A percentile compares a stretch with the other conserved stretches of the same genome.
phyloP scores from a whole-genome alignment of 1,139 yeast genomes.

The Sugiyamaella xylanicola region DNA sequence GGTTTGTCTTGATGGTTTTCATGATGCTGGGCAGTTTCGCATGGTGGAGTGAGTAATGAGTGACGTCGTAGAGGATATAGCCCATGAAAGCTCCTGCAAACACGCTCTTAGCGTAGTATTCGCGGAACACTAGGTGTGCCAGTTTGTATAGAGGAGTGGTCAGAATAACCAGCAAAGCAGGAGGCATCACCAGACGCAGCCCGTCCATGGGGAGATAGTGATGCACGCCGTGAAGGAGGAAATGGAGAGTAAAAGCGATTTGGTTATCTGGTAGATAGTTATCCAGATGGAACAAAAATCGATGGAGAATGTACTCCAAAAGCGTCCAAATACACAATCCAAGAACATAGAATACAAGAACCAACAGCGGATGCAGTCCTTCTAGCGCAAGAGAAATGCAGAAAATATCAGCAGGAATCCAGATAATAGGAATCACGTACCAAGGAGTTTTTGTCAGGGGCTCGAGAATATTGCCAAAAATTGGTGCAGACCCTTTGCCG shows the following conservation, averaged over 20 bases:
- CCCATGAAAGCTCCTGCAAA: constrained; percentile 97
- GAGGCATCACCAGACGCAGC: constrained; percentile 93
- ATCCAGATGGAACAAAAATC: constrained; percentile 93
- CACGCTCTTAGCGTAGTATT: constrained; percentile 59
- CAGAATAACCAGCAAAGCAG: constrained; percentile 67
- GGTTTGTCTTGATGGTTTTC: constrained; percentile 82
- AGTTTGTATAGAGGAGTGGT: constrained; percentile 62
- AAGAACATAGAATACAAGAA: constrained; percentile 49
- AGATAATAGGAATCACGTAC: constrained; percentile 81
- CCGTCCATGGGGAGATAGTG: constrained; percentile 98
- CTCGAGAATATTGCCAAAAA: constrained; percentile 74
- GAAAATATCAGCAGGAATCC: constrained; percentile 80
- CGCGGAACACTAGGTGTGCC: constrained; percentile 62
- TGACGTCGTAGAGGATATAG: constrained; percentile 84
- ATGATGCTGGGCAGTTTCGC: constrained; percentile 71
- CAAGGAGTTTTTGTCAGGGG: constrained; percentile 71
- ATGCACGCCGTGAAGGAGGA: constrained; percentile 91
- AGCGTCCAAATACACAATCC: constrained; percentile 93
- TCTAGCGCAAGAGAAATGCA: constrained; percentile 45
- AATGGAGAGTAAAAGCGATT: constrained; percentile 75
- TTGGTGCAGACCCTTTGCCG: constrained; percentile 88
- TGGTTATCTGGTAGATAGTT: constrained; percentile 79
- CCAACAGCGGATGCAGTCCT: constrained; percentile 34
- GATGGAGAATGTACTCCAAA: constrained; percentile 82
- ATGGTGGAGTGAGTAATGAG: constrained; percentile 91